Percentiles rank a stretch among this genome's conserved stretches.
phyloP scores from a whole-genome alignment of 1,284 basidiomycete genomes.

The Apiotrichum gracile region DNA sequence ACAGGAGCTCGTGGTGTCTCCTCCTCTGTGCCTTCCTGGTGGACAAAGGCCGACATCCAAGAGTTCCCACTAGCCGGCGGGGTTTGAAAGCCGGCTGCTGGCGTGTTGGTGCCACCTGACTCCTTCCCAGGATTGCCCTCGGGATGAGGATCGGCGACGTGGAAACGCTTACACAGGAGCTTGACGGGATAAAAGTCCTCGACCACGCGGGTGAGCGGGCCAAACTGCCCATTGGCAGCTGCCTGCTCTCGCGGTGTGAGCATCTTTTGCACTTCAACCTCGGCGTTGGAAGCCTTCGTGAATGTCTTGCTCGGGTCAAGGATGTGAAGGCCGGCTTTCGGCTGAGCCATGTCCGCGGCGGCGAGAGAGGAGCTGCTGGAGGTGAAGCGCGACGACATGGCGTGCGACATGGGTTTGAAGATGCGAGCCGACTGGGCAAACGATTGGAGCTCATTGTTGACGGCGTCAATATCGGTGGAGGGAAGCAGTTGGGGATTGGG shows the following conservation, averaged over 20 bases:
- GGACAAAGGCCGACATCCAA: slow-evolving; percentile 39
- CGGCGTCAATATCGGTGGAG: slow-evolving; percentile 60
- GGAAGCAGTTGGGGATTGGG: slow-evolving; percentile 53
- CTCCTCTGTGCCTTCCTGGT: slow-evolving; percentile 20
- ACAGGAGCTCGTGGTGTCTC: neutral
- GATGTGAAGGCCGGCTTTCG: slow-evolving; percentile 68
- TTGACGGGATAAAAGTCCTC: slow-evolving; percentile 70
- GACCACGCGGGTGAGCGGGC: slow-evolving; percentile 69
- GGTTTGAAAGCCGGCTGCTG: neutral
- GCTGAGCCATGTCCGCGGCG: slow-evolving; percentile 52
- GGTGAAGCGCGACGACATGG: slow-evolving; percentile 90
- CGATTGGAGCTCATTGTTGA: slow-evolving; percentile 74
- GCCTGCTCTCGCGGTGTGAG: slow-evolving; percentile 72
- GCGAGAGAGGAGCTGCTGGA: slow-evolving; percentile 57
- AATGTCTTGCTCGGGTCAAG: slow-evolving; percentile 48
- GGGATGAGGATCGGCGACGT: slow-evolving; percentile 75
- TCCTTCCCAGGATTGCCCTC: slow-evolving; percentile 41
- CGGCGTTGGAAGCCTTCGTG: slow-evolving; percentile 38
- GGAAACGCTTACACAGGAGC: slow-evolving; percentile 89
- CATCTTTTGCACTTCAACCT: slow-evolving; percentile 50
- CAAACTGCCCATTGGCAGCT: slow-evolving; percentile 79
- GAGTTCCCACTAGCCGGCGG: slow-evolving; percentile 14
- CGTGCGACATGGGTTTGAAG: slow-evolving; percentile 85
- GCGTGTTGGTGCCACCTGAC: slow-evolving; percentile 3
- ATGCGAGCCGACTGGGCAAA: slow-evolving; percentile 81